These are phyloP conservation scores for Marchantia paleacea DNA, from an alignment of 225 moss, liverwort and hornwort species.

Conservation along the genomic window DNA sequence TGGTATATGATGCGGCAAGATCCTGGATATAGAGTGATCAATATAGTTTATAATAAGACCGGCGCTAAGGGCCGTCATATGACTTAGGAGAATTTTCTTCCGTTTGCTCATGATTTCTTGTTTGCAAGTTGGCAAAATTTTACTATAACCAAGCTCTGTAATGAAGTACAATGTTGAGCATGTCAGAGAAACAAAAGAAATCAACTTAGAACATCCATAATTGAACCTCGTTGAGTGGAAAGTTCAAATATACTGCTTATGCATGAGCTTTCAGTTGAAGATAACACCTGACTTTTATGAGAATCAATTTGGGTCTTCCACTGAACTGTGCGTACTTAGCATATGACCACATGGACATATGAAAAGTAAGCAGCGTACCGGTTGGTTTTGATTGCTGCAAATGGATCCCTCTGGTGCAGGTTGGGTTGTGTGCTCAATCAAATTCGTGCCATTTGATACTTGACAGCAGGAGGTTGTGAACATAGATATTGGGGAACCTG, in stretches of 20 bases:
- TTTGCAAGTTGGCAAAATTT: neutral
- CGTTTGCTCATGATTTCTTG: no score
- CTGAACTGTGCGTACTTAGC: neutral
- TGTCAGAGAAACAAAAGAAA: neutral
- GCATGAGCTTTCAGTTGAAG: neutral
- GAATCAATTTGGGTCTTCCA: neutral
- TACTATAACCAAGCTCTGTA: neutral
- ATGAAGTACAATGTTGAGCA: neutral
- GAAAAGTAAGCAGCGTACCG: neutral
- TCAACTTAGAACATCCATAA: neutral
- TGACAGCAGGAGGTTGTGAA: constrained; percentile 36
- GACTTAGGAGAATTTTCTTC: no score
- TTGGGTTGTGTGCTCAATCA: constrained; percentile 30
- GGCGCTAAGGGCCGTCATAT: no score
- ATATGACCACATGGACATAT: constrained; percentile 10
- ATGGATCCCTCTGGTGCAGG: constrained; percentile 41
- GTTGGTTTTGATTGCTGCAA: constrained; percentile 42
- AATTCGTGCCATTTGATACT: constrained; percentile 33
- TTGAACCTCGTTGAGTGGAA: neutral
- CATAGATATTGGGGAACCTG: constrained; percentile 34
- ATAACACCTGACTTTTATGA: neutral
- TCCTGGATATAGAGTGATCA: no score
- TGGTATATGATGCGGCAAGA: no score
- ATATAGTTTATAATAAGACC: no score
- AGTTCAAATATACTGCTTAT: neutral